Evolutionary conservation across 116 monocot species (phyloP).

Genomic region (Zostera marina): DNA sequence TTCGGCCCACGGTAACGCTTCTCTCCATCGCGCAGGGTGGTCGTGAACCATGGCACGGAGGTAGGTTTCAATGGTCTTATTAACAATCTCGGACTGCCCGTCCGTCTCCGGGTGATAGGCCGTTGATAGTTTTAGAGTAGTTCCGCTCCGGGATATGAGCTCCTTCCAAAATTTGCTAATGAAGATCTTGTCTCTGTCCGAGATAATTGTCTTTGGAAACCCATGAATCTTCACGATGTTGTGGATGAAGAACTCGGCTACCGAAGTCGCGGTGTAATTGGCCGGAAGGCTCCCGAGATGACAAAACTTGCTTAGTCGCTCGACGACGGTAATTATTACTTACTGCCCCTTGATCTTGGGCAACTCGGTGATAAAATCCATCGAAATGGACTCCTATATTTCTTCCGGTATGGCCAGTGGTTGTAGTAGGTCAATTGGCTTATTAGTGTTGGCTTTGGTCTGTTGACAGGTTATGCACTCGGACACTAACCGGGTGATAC

Average conservation of each 20-base stretch:
- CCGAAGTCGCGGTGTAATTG: no score
- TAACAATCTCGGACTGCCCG: slow-evolving; percentile 3
- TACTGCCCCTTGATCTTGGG: neutral
- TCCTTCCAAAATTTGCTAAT: slow-evolving; percentile 4
- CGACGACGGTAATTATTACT: slow-evolving; percentile 6
- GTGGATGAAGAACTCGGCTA: no score
- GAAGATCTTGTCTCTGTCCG: neutral
- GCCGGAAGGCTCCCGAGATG: no score
- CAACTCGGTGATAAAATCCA: slow-evolving; percentile 11
- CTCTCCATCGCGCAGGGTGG: no score
- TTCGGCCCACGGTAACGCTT: no score
- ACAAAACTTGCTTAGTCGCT: no score
- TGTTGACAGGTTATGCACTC: neutral
- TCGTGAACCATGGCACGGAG: no score
- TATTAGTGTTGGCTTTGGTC: neutral
- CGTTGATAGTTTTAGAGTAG: neutral
- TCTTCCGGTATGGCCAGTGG: no score
- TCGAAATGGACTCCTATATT: slow-evolving; percentile 5
- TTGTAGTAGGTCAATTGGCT: slow-evolving; percentile 2
- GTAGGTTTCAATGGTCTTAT: no score
- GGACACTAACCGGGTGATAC: neutral
- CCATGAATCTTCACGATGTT: no score
- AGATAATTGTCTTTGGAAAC: neutral
- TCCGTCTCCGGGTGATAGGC: slow-evolving; percentile 7
- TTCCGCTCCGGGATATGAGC: neutral